A percentile compares a stretch with the other conserved stretches of the same genome.
Evolutionary conservation across 148 eudicot species (phyloP).

Genomic region (Chenopodium quinoa): DNA sequence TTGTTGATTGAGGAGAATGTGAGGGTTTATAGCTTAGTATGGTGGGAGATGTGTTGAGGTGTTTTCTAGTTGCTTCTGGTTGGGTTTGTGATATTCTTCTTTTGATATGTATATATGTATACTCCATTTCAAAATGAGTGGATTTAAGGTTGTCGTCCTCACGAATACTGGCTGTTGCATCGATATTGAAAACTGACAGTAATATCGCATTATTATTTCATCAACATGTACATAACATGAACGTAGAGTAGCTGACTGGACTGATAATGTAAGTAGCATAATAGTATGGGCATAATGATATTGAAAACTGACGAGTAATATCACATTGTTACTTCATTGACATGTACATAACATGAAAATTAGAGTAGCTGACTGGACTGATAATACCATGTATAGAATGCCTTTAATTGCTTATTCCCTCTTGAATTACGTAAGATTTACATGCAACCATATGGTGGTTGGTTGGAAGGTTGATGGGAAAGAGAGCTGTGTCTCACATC

Average conservation of each 20-base stretch:
- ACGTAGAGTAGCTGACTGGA: background rate
- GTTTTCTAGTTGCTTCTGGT: background rate
- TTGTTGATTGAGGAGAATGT: background rate
- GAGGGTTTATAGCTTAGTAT: background rate
- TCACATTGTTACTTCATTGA: too few species aligned
- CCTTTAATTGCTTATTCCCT: too few species aligned
- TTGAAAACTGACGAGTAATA: too few species aligned
- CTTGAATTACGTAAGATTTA: too few species aligned
- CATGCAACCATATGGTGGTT: too few species aligned
- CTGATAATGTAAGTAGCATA: background rate
- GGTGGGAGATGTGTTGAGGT: background rate
- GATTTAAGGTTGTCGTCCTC: background rate
- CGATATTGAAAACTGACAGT: background rate
- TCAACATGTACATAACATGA: background rate
- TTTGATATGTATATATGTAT: background rate
- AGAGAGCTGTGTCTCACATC: background rate
- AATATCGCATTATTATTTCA: background rate
- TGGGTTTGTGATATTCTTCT: background rate
- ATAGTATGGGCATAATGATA: background rate
- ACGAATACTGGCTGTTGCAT: background rate
- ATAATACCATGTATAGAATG: too few species aligned
- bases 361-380: too few species aligned
- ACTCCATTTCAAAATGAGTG: background rate
- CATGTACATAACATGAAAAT: too few species aligned
- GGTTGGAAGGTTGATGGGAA: background rate